Percentiles rank a stretch among this genome's conserved stretches.
Conservation (phyloP, 805 yeast genomes). For the Yarrowia yakushimensis region DNA sequence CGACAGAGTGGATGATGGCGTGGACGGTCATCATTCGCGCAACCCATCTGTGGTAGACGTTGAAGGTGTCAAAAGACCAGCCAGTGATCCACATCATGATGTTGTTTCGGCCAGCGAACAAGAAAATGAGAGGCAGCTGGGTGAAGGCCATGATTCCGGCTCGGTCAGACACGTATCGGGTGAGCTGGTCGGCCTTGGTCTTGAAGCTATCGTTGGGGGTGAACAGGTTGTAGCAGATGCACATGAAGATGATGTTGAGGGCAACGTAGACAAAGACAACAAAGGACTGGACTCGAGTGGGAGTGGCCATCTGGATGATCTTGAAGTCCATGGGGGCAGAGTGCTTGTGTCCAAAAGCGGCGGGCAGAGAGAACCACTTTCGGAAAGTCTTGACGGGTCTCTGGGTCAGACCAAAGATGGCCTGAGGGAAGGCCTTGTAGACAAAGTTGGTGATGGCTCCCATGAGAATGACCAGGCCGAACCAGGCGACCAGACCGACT, state of each 20-base stretch:
- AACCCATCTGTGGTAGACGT: slow-evolving; percentile 51
- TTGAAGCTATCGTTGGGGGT: slow-evolving; percentile 29
- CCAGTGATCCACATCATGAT: slow-evolving; percentile 61
- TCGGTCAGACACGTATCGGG: slow-evolving; percentile 30
- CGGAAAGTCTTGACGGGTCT: slow-evolving; percentile 30
- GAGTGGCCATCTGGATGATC: slow-evolving; percentile 34
- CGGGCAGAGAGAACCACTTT: slow-evolving; percentile 37
- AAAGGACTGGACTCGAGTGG: slow-evolving; percentile 45
- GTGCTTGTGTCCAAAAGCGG: slow-evolving; percentile 36
- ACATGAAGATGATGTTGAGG: slow-evolving; percentile 34
- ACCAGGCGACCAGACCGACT: slow-evolving; percentile 34
- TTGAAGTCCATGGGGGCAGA: slow-evolving; percentile 32
- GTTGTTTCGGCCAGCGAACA: slow-evolving; percentile 68
- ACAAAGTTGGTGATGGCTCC: slow-evolving; percentile 31
- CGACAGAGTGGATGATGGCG: slow-evolving; percentile 32
- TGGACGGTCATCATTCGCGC: slow-evolving; percentile 32
- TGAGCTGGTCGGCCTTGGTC: slow-evolving; percentile 29
- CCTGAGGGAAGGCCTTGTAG: slow-evolving; percentile 27
- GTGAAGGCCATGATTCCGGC: slow-evolving; percentile 32
- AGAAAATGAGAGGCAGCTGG: slow-evolving; percentile 33
- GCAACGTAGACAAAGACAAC: slow-evolving; percentile 39
- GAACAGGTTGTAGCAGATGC: slow-evolving; percentile 30
- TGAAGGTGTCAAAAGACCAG: slow-evolving; percentile 57
- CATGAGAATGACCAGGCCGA: slow-evolving; percentile 33
- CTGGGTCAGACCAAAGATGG: slow-evolving; percentile 4